Evolutionary conservation across 257 asterid genomes (phyloP).

Genomic region (Lycium ferocissimum): DNA sequence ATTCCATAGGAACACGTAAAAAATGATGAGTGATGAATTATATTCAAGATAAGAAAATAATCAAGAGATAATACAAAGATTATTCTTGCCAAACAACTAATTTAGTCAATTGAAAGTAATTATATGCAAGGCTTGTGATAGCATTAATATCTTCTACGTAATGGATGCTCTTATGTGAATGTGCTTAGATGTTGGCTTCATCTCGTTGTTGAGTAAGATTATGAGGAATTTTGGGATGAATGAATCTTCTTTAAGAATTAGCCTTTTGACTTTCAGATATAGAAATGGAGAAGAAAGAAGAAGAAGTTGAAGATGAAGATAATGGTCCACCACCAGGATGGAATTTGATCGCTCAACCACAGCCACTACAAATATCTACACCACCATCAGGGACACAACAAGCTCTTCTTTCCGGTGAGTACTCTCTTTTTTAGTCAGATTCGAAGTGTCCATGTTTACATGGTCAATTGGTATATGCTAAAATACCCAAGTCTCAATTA

Average conservation of each 20-base stretch:
- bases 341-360: conserved; percentile 50
- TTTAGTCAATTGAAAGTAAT: neutral
- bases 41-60: neutral
- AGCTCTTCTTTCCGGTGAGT: conserved; percentile 39
- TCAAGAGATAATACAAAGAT: neutral
- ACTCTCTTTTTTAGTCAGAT: neutral
- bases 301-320: conserved; percentile 33
- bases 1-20: neutral
- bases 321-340: conserved; percentile 75
- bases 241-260: conserved; percentile 23
- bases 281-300: conserved; percentile 32
- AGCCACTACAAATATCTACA: conserved; percentile 43
- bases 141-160: neutral
- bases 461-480: neutral
- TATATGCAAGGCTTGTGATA: neutral
- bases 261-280: conserved; percentile 27
- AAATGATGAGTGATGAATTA: neutral
- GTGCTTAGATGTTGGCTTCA: conserved; percentile 14
- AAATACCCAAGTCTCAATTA: neutral
- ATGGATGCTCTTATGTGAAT: neutral
- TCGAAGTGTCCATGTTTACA: conserved; percentile 1
- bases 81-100: no score
- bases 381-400: conserved; percentile 38
- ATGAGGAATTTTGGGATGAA: conserved; percentile 23
- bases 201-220: conserved; percentile 24